A percentile compares a stretch with the other conserved stretches of the same genome.
phyloP scores from a whole-genome alignment of 2,329 filamentous ascomycete genomes.

The Exophiala lecanii-corni region DNA sequence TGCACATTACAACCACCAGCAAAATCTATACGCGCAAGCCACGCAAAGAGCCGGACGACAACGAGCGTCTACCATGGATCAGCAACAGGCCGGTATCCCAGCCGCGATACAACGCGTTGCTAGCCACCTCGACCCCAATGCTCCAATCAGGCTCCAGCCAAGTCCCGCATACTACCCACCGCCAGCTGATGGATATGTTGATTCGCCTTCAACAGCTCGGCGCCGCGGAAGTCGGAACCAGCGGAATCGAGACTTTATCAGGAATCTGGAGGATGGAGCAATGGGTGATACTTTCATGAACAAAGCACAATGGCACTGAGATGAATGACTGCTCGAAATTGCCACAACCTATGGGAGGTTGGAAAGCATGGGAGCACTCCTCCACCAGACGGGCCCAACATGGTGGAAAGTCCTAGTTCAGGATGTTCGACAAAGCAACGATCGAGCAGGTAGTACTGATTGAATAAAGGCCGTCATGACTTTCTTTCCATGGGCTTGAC shows the following conservation, averaged over 20 bases:
- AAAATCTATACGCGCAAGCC: conserved; percentile 69
- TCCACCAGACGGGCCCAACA: no score
- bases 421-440: no score
- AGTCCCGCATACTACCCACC: conserved; percentile 97
- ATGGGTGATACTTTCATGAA: conserved; percentile 86
- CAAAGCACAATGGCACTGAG: conserved; percentile 67
- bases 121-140: conserved; percentile 89
- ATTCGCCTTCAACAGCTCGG: conserved; percentile 60
- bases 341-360: no score
- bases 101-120: conserved; percentile 90
- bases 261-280: conserved; percentile 89
- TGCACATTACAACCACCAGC: conserved; percentile 65
- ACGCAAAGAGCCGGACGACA: conserved; percentile 75
- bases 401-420: no score
- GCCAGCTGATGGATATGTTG: conserved; percentile 73
- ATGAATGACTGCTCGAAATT: neutral
- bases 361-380: no score
- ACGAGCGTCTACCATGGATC: conserved; percentile 92
- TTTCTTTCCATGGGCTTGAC: no score
- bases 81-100: conserved; percentile 87
- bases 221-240: conserved; percentile 68
- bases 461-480: no score
- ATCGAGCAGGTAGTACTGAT: no score
- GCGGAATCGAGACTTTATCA: conserved; percentile 79
- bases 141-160: conserved; percentile 88